phyloP scores from a whole-genome alignment of 139 green algal species.

The Volvox africanus region DNA sequence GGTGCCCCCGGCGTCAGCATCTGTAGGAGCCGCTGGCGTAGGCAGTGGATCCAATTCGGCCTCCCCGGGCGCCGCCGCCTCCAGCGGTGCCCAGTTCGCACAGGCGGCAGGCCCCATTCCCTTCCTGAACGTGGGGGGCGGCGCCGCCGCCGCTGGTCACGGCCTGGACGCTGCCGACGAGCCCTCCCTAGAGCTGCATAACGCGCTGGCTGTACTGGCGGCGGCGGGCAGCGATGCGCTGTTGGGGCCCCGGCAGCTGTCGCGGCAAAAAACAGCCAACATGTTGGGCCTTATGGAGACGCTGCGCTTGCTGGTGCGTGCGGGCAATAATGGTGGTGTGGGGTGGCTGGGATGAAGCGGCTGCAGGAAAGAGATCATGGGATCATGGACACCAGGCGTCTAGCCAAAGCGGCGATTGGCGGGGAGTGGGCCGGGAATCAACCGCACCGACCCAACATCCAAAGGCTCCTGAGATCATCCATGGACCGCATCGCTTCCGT shows the following conservation, averaged over 20 bases:
- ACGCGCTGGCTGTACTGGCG: constrained; percentile 39
- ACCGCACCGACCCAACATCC: too few species aligned
- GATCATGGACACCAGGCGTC: too few species aligned
- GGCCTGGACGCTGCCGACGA: neutral
- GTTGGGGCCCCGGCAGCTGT: constrained; percentile 14
- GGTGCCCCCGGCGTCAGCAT: constrained; percentile 12
- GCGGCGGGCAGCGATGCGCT: constrained; percentile 35
- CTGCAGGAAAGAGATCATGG: too few species aligned
- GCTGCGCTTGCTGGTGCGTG: constrained; percentile 69
- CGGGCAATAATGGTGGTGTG: too few species aligned
- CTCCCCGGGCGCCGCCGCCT: constrained; percentile 5
- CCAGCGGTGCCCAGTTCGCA: neutral
- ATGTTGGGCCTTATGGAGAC: constrained; percentile 78
- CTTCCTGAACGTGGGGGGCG: neutral
- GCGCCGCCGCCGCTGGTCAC: constrained; percentile 1
- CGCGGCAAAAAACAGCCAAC: constrained; percentile 71
- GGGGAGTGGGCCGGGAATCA: too few species aligned
- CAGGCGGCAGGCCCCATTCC: constrained; percentile 1
- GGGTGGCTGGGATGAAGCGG: too few species aligned
- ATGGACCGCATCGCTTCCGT: too few species aligned
- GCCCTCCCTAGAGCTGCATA: constrained; percentile 32
- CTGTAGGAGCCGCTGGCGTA: constrained; percentile 8
- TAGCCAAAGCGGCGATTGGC: too few species aligned
- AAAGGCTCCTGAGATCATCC: too few species aligned
- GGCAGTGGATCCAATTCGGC: neutral